Conservation (phyloP, 169 alveolate genomes). For the Plasmodium fragile region DNA sequence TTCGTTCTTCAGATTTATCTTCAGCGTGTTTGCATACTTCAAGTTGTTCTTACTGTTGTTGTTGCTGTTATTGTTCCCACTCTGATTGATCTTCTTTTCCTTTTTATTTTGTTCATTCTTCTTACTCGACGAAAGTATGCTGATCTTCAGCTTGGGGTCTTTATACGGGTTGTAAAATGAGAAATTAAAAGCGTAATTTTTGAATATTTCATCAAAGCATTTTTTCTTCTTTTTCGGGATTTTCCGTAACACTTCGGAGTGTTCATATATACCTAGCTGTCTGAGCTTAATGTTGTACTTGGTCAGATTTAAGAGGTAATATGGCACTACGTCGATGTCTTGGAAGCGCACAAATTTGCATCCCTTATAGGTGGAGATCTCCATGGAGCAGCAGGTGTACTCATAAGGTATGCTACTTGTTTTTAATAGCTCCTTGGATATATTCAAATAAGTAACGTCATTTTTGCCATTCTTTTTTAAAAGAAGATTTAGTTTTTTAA, state of each 20-base stretch:
- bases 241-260: slow-evolving; percentile 57
- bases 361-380: slow-evolving; percentile 70
- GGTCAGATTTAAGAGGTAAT: slow-evolving; percentile 64
- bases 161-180: slow-evolving; percentile 75
- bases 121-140: slow-evolving; percentile 1
- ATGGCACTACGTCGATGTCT: slow-evolving; percentile 76
- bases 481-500: slow-evolving; percentile 35
- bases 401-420: slow-evolving; percentile 36
- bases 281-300: slow-evolving; percentile 50
- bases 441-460: slow-evolving; percentile 2
- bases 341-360: slow-evolving; percentile 76
- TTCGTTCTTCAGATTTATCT: slow-evolving; percentile 22
- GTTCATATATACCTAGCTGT: slow-evolving; percentile 71
- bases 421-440: slow-evolving; percentile 38
- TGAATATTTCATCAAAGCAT: slow-evolving; percentile 56
- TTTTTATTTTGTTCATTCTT: slow-evolving; percentile 8
- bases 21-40: slow-evolving; percentile 5
- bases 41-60: not conserved
- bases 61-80: not conserved
- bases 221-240: slow-evolving; percentile 47
- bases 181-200: slow-evolving; percentile 74
- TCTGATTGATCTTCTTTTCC: slow-evolving; percentile 1
- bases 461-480: slow-evolving; percentile 35
- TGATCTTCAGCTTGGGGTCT: slow-evolving; percentile 48
- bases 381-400: slow-evolving; percentile 76